Evolutionary conservation across 805 yeast genomes (phyloP), one percentile per base, ranked within the genome.

Genomic region (Candida andamanensis): DNA sequence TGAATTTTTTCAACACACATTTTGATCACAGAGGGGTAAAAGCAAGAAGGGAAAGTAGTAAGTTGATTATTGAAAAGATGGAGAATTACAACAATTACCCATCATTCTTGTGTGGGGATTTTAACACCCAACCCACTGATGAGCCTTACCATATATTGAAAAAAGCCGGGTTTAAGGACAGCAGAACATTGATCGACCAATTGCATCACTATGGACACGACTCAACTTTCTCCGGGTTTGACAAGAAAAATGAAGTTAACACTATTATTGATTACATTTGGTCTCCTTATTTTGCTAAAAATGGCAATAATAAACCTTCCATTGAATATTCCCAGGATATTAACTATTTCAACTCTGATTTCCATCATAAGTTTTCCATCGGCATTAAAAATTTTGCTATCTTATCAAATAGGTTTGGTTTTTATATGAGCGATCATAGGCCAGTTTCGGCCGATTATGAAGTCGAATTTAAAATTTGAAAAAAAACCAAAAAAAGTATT

Each of bases 151-250:
- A 43, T 22, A 58, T 69, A 2, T 53, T 74, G 22, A 42, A 57
- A 4, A 35, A 46, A 9, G 46, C 58, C 9, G 68, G 66, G 3
- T 35, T 49, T 16, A 35, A 39, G 30, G 53, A 50, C 17, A 29
- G 49, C 50, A n/a, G 71, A 67, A 12, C 58, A 6, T 44, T 56
- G 30, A 51, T 49, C 10, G 51, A 51, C 24, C 26, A 44, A 1
- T 32, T 40, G 3, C 49, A 42, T 28, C 39, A 40, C 17, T 75
- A 73, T 41, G 79, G 78, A 0, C 60, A 58, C 36, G 40, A 40
- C 14, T 39, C 56, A 15, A 74, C 79, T 0, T 72, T 60, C 39
- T 71, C 78, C 0, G 78, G 78, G 3, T 75, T 73, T 41, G 58
- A 59, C 36, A 48, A 43, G 12, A 47, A 40, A 9, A 24, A 49